Evolutionary conservation across 805 yeast genomes (phyloP).

Genomic region (Zygosaccharomyces rouxii): DNA sequence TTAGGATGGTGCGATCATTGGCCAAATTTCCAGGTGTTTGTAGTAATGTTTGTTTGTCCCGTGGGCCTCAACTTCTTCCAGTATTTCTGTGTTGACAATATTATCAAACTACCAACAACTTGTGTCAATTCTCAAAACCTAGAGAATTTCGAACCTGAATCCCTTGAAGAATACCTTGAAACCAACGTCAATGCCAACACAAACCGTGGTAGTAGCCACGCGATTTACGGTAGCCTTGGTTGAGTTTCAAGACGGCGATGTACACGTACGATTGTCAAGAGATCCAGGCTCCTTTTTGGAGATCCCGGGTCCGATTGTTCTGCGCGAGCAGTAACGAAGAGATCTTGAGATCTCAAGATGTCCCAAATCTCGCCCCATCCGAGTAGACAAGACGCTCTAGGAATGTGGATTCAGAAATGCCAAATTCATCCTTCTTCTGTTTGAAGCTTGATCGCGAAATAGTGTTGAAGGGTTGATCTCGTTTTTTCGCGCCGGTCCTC

Average conservation of each 20-base stretch:
- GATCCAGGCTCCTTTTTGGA: background rate
- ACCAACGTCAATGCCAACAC: background rate
- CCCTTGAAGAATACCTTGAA: constrained; percentile 6
- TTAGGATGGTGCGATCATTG: constrained; percentile 79
- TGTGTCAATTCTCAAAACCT: constrained; percentile 22
- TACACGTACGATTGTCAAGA: background rate
- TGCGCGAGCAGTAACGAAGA: background rate
- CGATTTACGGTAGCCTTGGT: background rate
- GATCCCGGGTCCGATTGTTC: background rate
- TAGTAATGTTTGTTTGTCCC: constrained; percentile 83
- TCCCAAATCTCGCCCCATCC: background rate
- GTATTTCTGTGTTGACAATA: constrained; percentile 65
- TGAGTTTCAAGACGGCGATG: background rate
- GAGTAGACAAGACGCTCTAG: background rate
- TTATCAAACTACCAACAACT: constrained; percentile 52
- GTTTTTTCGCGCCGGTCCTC: background rate
- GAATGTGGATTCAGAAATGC: background rate
- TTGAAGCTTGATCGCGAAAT: background rate
- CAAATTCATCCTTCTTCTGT: background rate
- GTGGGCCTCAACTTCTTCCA: constrained; percentile 70
- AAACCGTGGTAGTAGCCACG: background rate
- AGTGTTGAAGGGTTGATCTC: background rate
- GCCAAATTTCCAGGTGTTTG: constrained; percentile 77
- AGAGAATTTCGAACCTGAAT: constrained; percentile 30
- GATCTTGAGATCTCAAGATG: background rate